Conservation (phyloP, 164 flowering plant genomes). For the Saururus chinensis region DNA sequence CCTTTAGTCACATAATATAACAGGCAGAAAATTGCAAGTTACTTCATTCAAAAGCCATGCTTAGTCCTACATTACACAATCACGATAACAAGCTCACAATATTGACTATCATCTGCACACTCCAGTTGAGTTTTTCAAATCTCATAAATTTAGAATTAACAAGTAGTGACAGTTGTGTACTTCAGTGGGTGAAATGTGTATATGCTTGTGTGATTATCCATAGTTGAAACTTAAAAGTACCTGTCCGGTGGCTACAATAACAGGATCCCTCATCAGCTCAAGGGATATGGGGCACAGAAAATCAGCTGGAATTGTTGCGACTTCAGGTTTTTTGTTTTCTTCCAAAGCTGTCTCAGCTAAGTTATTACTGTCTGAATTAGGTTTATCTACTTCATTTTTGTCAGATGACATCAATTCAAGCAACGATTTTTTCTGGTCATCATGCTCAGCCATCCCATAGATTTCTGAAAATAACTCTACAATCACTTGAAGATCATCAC, state of each 20-base stretch:
- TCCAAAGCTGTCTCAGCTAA: conserved; percentile 16
- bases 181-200: not conserved
- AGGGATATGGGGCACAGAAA: conserved; percentile 86
- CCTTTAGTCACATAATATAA: too few species aligned
- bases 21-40: too few species aligned
- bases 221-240: conserved; percentile 17
- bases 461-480: conserved; percentile 13
- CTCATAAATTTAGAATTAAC: not conserved
- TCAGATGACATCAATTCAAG: conserved; percentile 11
- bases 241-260: conserved; percentile 95
- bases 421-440: conserved; percentile 11
- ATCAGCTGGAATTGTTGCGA: conserved; percentile 59
- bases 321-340: conserved; percentile 41
- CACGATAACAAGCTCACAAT: not conserved
- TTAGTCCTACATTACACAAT: not conserved
- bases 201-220: not conserved
- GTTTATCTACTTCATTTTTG: conserved; percentile 12
- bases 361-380: conserved; percentile 14
- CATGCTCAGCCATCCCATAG: conserved; percentile 9
- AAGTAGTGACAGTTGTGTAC: not conserved
- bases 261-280: conserved; percentile 95
- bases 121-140: not conserved
- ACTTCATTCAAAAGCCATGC: not conserved
- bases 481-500: conserved; percentile 19
- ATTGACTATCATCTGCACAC: not conserved